Evolutionary conservation across 2,329 filamentous ascomycete species (phyloP).

Genomic region (Cordyceps militaris): DNA sequence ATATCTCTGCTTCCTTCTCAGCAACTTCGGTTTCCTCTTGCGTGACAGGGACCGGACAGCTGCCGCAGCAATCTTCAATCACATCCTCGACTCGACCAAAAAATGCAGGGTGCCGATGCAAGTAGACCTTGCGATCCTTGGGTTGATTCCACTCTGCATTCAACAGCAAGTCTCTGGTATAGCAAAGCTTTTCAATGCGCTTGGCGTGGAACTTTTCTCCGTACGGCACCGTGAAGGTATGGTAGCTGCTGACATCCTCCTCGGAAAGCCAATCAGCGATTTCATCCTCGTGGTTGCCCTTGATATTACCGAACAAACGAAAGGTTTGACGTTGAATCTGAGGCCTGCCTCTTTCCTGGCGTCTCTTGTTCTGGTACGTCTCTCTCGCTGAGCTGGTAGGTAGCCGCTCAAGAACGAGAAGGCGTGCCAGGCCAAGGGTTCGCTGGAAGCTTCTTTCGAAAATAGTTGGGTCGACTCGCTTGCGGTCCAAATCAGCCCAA

Average conservation of each 20-base stretch:
- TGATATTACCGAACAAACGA: slow-evolving; percentile 61
- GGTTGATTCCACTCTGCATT: slow-evolving; percentile 83
- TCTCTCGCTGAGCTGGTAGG: slow-evolving; percentile 64
- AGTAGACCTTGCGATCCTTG: slow-evolving; percentile 65
- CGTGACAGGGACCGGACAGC: slow-evolving; percentile 62
- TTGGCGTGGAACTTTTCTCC: slow-evolving; percentile 55
- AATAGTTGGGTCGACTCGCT: slow-evolving; percentile 76
- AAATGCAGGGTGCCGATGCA: slow-evolving; percentile 81
- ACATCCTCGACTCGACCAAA: slow-evolving; percentile 71
- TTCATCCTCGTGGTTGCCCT: slow-evolving; percentile 70
- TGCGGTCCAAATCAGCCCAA: slow-evolving; percentile 68
- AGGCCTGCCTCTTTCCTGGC: slow-evolving; percentile 66
- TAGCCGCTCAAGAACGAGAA: slow-evolving; percentile 73
- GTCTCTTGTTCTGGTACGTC: slow-evolving; percentile 60
- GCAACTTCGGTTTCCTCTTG: slow-evolving; percentile 64
- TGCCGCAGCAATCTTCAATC: slow-evolving; percentile 74
- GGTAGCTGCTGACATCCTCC: slow-evolving; percentile 71
- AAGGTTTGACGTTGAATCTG: slow-evolving; percentile 34
- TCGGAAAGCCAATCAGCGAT: slow-evolving; percentile 76
- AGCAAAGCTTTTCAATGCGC: slow-evolving; percentile 75
- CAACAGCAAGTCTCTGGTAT: slow-evolving; percentile 71
- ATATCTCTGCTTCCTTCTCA: slow-evolving; percentile 66
- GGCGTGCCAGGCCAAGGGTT: slow-evolving; percentile 68
- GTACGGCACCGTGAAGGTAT: slow-evolving; percentile 68
- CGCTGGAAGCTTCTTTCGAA: slow-evolving; percentile 74